These are phyloP conservation scores for Basidioascus undulatus DNA, from an alignment of 768 basidiomycete species.

Conservation along the genomic window DNA sequence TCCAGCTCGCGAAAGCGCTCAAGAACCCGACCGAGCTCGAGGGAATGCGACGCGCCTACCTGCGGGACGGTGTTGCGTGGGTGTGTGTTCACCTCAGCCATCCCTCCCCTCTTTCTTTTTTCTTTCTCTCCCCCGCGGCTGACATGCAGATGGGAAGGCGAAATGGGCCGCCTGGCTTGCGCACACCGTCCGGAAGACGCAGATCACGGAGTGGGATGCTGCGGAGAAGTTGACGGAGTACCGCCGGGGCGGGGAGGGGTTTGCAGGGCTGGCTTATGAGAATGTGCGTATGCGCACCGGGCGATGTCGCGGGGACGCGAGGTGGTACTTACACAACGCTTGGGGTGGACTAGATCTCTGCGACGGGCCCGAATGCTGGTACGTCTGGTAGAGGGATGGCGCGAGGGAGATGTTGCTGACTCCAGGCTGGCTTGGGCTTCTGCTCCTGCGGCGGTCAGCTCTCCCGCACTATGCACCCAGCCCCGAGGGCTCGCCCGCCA, in stretches of 20 bases:
- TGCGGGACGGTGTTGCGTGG: constrained; percentile 62
- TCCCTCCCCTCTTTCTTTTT: constrained; percentile 22
- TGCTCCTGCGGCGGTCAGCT: too few species aligned
- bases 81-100: too few species aligned
- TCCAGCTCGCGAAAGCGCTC: constrained; percentile 57
- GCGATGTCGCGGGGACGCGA: neutral
- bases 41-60: constrained; percentile 59
- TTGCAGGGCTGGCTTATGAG: constrained; percentile 67
- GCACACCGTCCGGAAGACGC: constrained; percentile 35
- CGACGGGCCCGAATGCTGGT: constrained; percentile 67
- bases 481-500: constrained; percentile 38
- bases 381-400: constrained; percentile 13
- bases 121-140: neutral
- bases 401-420: too few species aligned
- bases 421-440: too few species aligned
- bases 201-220: constrained; percentile 81
- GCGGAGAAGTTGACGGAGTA: constrained; percentile 58
- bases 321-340: neutral
- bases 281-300: too few species aligned
- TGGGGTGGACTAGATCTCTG: constrained; percentile 33
- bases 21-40: constrained; percentile 73
- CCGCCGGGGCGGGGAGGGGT: constrained; percentile 42
- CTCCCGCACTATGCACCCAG: constrained; percentile 77
- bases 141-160: constrained; percentile 5
- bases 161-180: constrained; percentile 80